Base-by-base conservation (phyloP, 257 asterid genomes). In the Nicotiana paniculata region DNA sequence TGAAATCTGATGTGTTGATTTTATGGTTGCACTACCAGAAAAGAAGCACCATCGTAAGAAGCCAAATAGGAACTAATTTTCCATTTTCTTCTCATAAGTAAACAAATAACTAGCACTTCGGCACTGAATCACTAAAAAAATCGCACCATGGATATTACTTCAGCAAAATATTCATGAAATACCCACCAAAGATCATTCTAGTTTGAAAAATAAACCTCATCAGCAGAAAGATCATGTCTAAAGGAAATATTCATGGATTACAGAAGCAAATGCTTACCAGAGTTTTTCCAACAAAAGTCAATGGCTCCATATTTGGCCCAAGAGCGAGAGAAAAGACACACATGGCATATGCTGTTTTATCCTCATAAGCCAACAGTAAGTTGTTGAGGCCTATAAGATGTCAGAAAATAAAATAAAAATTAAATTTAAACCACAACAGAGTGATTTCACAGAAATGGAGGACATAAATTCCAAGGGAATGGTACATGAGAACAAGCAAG, bases 331-430 rank as follows among this genome's bases (percentile, higher is more conserved):
- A 96, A 89, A 96, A 96, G 53, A 94, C 83, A 83, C 99, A 95
- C 72, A 96, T 97, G 57, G 99, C 99, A 85, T 89, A 94, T 15
- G 99, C 98, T 48, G 99, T 90, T 89, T 94, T 96, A 84, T 96
- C 98, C 9, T 96, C 97, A 82, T 94, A 96, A 21, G 98, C 97
- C 96, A 90, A 90, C 91, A 96, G 85, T 79, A 96, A 80, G 87
- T 94, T 96, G 87, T 96, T 96, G 84, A 96, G 88, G 86, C 99
- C 99, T 93, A 85, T 67, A 85, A 76, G 66, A 54, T 61, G 74
- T 76, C 8, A 54, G 18, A 30, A 53, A 51, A 6, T 1, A 39
- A 43, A 68, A 30, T 5, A 79, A 26, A 67, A 77, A 35, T 1
- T 5, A 37, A 37, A 37, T 5, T 37, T 4, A 30, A 39, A 37